These are phyloP conservation scores for Phytopythium boreale DNA, from an alignment of 352 stramenopile species.

Conservation along the genomic window DNA sequence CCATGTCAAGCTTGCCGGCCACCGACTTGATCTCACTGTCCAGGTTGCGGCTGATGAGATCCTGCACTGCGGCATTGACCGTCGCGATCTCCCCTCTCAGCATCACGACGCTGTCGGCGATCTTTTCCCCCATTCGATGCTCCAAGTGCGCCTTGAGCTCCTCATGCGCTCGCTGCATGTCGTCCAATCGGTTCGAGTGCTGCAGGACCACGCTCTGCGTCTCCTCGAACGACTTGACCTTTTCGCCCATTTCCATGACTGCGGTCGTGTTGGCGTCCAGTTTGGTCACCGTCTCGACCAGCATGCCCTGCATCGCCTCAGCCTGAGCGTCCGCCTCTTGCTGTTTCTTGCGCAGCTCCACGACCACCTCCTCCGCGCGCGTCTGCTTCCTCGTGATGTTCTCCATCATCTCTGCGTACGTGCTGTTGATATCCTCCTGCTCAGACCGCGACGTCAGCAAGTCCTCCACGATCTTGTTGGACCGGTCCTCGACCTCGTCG, in stretches of 20 bases:
- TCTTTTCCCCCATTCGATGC: constrained; percentile 44
- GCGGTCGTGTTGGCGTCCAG: constrained; percentile 35
- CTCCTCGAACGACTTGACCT: constrained; percentile 51
- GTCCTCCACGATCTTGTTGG: constrained; percentile 69
- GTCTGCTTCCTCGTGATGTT: constrained; percentile 46
- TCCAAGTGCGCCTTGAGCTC: constrained; percentile 51
- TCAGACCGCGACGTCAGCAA: constrained; percentile 52
- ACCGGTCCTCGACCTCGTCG: constrained; percentile 52
- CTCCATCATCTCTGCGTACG: constrained; percentile 63
- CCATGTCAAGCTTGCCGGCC: constrained; percentile 46
- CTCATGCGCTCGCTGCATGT: constrained; percentile 33
- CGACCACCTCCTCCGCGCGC: constrained; percentile 50
- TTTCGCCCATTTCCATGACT: constrained; percentile 46
- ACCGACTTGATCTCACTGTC: constrained; percentile 58
- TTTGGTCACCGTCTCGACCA: constrained; percentile 56
- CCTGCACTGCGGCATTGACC: constrained; percentile 47
- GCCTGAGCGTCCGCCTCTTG: constrained; percentile 28
- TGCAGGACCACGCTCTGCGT: constrained; percentile 46
- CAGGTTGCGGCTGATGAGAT: constrained; percentile 54
- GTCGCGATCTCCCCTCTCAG: constrained; percentile 47
- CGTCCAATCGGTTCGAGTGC: constrained; percentile 39
- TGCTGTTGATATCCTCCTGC: constrained; percentile 85
- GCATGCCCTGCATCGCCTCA: constrained; percentile 37
- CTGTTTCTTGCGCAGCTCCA: constrained; percentile 52
- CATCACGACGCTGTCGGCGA: constrained; percentile 45